Percentiles rank a stretch among this genome's conserved stretches.
Evolutionary conservation across 257 asterid genomes (phyloP).

Genomic region (Craterostigma plantagineum): DNA sequence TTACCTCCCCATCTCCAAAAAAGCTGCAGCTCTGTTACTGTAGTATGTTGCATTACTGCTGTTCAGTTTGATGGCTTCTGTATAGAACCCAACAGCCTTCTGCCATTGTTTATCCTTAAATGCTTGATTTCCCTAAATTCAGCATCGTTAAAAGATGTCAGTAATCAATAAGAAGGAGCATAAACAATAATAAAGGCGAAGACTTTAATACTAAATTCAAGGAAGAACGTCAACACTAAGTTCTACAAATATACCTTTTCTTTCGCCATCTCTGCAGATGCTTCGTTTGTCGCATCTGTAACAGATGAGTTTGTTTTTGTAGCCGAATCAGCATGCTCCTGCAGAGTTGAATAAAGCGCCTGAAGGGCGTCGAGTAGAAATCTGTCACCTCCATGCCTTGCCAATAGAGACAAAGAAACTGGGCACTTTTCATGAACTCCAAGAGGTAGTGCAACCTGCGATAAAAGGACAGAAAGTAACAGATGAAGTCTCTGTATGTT

Average conservation of each 20-base stretch:
- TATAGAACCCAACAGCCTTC: slow-evolving; percentile 68
- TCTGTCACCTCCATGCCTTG: slow-evolving; percentile 84
- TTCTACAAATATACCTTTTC: slow-evolving; percentile 42
- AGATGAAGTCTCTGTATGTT: background rate
- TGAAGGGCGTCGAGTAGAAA: slow-evolving; percentile 72
- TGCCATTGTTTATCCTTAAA: slow-evolving; percentile 82
- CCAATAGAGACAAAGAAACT: slow-evolving; percentile 67
- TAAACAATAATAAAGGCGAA: slow-evolving; percentile 3
- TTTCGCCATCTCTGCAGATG: slow-evolving; percentile 85
- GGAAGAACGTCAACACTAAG: background rate
- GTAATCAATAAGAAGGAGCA: slow-evolving; percentile 2
- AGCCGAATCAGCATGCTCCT: slow-evolving; percentile 40
- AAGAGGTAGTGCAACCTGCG: slow-evolving; percentile 64
- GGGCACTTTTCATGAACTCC: slow-evolving; percentile 77
- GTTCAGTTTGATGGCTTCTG: slow-evolving; percentile 88
- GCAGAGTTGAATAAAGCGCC: slow-evolving; percentile 39
- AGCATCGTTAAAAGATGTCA: too few species aligned
- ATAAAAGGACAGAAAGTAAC: slow-evolving; percentile 5
- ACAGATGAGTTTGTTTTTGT: slow-evolving; percentile 29
- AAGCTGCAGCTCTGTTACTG: slow-evolving; percentile 88
- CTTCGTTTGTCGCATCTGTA: slow-evolving; percentile 36
- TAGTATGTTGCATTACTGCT: slow-evolving; percentile 66
- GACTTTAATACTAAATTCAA: slow-evolving; percentile 3
- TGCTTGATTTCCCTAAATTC: slow-evolving; percentile 97
- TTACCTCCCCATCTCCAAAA: slow-evolving; percentile 69